Base-by-base conservation (phyloP, 345 rosid species). In the Psidium guajava region DNA sequence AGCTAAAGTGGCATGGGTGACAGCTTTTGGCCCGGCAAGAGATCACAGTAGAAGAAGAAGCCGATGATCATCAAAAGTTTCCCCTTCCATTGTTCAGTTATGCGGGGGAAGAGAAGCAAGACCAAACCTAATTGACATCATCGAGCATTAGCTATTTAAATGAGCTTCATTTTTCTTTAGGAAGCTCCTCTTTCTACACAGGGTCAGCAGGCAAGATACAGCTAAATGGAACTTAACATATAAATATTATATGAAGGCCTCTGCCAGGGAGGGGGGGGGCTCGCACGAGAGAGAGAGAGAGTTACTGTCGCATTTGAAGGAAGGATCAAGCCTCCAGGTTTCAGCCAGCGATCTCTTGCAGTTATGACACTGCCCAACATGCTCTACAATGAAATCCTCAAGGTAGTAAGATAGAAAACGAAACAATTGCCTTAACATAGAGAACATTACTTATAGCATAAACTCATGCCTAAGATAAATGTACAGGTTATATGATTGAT, bases 311-410 rank as follows among this genome's bases (percentile, higher is more conserved):
- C 99, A 89, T 88, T 87, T 83, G 98, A 97, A 83, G 99, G 99
- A 88, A 97, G 98, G 91, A 97, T 96, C 86, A 97, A 91, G 73
- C 99, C 99, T 85, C 99, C 99, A 83, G 86, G 94, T 91, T 93
- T 97, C 88, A 97, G 89, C 96, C 98, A 96, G 84, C 98, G 93
- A 89, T 96, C 98, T 91, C 98, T 94, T 82, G 99, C 99, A 88
- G 96, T 92, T 86, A 97, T 96, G 81, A 97, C 98, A 91, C 98
- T 97, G 89, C 96, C 99, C 86, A 97, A 92, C 99, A 97, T 97
- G 91, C 99, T 96, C 99, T 97, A 84, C 86, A 81, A 85, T 25
- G 77, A 86, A 84, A 74, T 27, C 21, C 58, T 64, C 53, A 86
- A 57, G 84, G 55, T 44, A 50, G 82, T 57, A 59, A 82, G 10